Base-by-base conservation (phyloP, 2,329 filamentous ascomycete species). In the Apiospora marii region DNA sequence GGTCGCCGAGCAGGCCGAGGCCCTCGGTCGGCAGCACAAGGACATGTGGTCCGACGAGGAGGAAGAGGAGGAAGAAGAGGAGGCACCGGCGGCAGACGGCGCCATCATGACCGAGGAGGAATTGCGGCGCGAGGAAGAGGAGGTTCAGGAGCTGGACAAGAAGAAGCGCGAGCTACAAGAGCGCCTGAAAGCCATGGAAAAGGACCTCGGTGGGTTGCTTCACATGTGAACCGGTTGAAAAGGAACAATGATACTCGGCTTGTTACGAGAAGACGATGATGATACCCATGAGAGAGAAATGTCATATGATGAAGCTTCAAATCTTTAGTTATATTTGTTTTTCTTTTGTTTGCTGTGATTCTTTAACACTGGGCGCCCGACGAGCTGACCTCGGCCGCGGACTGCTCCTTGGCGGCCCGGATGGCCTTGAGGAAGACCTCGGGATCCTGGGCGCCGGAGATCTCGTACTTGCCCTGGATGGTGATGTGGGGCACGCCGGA, bases 1-100 rank as follows among this genome's bases (percentile, higher is more conserved):
- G 71, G 94, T 98, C 1, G 89, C 91, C 10, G 91, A 93, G 79
- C 96, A 98, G 83, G 87, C 90, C 14, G 88, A 90, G 73, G 90
- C 94, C 77, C 81, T 98, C 74, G 91, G 92, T 72, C 88, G 87
- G 72, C 91, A 96, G 87, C 95, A 95, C 76, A 87, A 89, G 74
- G 89, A 91, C 43, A 86, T 87, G 76, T 87, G 87, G 79, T 86
- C 86, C 22, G 87, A 90, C 51, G 87, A 88, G 1, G 87, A 88
- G 1, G 87, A 91, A 2, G 84, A 87, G 0, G 85, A 87, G 3
- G 84, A 85, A 3, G 85, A 77, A 1, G 81, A 75, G 5, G 53
- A 37, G 27, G 27, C 3, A 5, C 8, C 22, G 2, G 58, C 8
- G 82, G 81, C 80, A 41, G 80, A 79, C n/a, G 82, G 84, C 34